Conservation (phyloP, 139 green algal species). For the Chlamydomonas schloesseri region DNA sequence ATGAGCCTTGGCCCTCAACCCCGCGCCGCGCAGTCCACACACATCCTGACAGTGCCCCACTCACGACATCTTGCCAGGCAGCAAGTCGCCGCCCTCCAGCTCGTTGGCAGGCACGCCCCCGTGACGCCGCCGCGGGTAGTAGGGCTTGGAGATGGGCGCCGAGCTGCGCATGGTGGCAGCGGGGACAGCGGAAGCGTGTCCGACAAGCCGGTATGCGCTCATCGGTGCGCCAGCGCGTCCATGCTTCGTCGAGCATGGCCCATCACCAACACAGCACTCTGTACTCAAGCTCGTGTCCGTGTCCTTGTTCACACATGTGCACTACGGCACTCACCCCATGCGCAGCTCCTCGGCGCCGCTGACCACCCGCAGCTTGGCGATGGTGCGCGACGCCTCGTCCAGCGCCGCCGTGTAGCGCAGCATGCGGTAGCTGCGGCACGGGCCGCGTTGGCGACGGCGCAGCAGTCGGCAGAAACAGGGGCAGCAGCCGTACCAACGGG, state of each 20-base stretch:
- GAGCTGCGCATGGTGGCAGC: neutral
- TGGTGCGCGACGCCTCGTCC: conserved; percentile 30
- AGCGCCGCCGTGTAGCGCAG: neutral
- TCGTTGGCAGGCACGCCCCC: conserved; percentile 24
- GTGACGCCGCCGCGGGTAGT: neutral
- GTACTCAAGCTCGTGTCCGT: too few species aligned
- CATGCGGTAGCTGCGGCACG: neutral
- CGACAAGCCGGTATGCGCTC: too few species aligned
- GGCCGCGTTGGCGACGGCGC: too few species aligned
- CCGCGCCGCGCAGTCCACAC: neutral
- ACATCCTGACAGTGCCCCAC: neutral
- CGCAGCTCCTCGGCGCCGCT: neutral
- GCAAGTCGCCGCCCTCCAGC: conserved; percentile 1
- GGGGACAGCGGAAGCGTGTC: too few species aligned
- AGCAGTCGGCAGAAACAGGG: too few species aligned
- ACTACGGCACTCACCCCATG: neutral
- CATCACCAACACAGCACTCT: too few species aligned
- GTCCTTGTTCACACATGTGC: too few species aligned
- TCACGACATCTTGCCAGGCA: conserved; percentile 21
- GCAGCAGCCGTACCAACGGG: too few species aligned
- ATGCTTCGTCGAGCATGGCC: too few species aligned
- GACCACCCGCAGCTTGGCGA: conserved; percentile 18
- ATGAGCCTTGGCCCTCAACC: too few species aligned
- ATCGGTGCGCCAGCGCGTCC: too few species aligned
- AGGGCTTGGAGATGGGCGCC: conserved; percentile 32